Evolutionary conservation across 441 rosid genomes (phyloP).

Genomic region (Euphorbia celastroides): DNA sequence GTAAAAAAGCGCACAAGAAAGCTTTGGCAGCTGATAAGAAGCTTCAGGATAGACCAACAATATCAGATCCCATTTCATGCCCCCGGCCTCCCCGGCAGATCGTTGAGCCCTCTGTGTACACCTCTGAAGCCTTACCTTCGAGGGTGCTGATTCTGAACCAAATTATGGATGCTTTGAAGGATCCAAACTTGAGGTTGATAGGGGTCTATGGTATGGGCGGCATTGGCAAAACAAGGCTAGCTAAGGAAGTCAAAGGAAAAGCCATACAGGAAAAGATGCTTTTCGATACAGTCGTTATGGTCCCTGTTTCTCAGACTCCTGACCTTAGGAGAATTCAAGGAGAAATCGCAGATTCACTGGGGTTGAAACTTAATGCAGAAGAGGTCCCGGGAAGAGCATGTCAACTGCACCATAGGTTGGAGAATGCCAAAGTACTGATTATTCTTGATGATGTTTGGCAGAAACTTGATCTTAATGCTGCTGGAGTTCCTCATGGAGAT

Average conservation of each 20-base stretch:
- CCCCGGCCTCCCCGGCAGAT: neutral
- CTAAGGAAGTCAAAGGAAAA: neutral
- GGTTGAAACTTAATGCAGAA: constrained; percentile 11
- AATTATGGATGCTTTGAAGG: constrained; percentile 1
- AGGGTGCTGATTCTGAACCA: neutral
- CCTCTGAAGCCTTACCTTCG: neutral
- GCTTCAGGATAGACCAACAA: neutral
- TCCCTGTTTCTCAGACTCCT: neutral
- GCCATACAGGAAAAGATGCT: neutral
- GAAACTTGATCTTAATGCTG: neutral
- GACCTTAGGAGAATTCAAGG: neutral
- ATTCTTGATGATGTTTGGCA: constrained; percentile 10
- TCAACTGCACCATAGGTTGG: constrained; percentile 2
- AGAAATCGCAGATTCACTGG: constrained; percentile 5
- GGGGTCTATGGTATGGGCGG: neutral
- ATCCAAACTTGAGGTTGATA: neutral
- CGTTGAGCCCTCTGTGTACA: neutral
- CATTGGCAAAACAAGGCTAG: neutral
- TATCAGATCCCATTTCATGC: neutral
- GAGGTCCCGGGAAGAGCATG: constrained; percentile 17
- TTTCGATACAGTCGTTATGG: neutral
- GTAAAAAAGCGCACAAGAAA: neutral
- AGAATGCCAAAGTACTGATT: constrained; percentile 10
- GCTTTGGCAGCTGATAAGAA: neutral
- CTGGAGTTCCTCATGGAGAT: neutral